Evolutionary conservation across 2,329 filamentous ascomycete species (phyloP).

Genomic region (Laburnicola sp.): DNA sequence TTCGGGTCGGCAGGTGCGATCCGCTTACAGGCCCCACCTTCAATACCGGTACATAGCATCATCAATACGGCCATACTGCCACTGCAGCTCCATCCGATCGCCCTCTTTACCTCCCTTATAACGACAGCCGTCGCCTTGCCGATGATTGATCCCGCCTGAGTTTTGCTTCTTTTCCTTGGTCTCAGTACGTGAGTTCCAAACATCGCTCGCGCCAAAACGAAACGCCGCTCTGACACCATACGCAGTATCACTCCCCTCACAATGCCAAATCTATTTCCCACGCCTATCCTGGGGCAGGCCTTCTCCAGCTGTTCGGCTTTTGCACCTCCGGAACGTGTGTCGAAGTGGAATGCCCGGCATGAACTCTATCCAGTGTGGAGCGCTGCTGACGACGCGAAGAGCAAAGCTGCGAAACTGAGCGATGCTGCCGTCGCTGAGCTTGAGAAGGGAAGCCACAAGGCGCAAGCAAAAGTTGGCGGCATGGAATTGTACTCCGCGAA

Average conservation of each 20-base stretch:
- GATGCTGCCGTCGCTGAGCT: slow-evolving; percentile 71
- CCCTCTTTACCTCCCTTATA: background rate
- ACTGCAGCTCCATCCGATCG: background rate
- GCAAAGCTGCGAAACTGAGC: slow-evolving; percentile 69
- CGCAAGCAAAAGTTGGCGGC: slow-evolving; percentile 67
- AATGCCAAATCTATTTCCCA: slow-evolving; percentile 32
- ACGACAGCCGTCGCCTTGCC: background rate
- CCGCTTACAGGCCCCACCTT: background rate
- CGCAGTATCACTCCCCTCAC: slow-evolving; percentile 13
- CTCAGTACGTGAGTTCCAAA: slow-evolving; percentile 19
- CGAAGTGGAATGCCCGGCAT: slow-evolving; percentile 29
- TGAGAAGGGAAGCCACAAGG: slow-evolving; percentile 68
- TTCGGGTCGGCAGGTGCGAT: background rate
- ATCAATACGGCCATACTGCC: no score
- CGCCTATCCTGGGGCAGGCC: slow-evolving; percentile 25
- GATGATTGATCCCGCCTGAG: no score
- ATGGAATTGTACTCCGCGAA: slow-evolving; percentile 79
- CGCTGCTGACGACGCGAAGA: slow-evolving; percentile 72
- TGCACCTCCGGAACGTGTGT: slow-evolving; percentile 18
- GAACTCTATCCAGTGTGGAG: slow-evolving; percentile 75
- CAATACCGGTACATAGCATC: slow-evolving; percentile 1
- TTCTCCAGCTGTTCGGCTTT: slow-evolving; percentile 32
- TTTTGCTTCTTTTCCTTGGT: no score
- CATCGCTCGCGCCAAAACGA: slow-evolving; percentile 22
- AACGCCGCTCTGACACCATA: slow-evolving; percentile 19